These are phyloP conservation scores for Rutidosis leptorrhynchoides DNA, from an alignment of 129 eudicot species.

Conservation along the genomic window DNA sequence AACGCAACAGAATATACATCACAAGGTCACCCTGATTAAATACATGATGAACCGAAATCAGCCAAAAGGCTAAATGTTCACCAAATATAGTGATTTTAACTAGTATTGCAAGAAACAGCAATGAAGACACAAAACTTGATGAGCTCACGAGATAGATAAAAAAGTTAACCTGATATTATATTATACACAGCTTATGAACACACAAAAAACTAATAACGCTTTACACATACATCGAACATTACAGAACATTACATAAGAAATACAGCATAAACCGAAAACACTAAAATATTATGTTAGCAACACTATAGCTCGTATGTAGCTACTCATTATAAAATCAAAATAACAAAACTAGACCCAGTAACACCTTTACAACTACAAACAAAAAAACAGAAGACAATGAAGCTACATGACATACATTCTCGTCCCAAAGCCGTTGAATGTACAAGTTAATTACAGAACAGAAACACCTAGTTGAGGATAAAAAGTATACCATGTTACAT, in stretches of 20 bases:
- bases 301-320: not conserved
- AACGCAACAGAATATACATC: no score
- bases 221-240: no score
- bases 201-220: no score
- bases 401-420: not conserved
- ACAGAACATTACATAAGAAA: no score
- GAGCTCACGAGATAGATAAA: not conserved
- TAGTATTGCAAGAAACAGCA: not conserved
- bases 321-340: not conserved
- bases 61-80: not conserved
- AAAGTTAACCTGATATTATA: not conserved
- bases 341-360: not conserved
- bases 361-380: not conserved
- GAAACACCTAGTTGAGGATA: not conserved
- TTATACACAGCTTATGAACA: no score
- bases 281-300: not conserved
- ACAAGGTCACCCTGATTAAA: not conserved
- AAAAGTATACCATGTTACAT: constrained; percentile 17
- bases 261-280: no score
- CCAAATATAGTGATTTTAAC: not conserved
- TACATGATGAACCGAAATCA: not conserved
- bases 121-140: not conserved
- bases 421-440: not conserved
- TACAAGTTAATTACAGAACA: constrained; percentile 19
- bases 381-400: not conserved